Evolutionary conservation across 257 asterid genomes (phyloP).

Genomic region (Apocynum venetum): DNA sequence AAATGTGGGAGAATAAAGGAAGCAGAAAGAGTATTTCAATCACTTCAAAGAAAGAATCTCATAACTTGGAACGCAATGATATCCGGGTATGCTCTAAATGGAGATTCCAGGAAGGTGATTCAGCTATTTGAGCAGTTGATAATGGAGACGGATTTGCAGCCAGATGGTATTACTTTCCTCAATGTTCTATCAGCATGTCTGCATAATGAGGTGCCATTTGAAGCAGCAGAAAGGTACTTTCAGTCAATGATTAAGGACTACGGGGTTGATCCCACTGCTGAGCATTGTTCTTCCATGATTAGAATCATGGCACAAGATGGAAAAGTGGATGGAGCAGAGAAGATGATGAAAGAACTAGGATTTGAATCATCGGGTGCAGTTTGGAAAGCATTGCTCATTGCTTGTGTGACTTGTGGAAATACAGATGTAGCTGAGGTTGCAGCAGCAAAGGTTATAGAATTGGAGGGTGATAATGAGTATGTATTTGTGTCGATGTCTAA

Average conservation of each 20-base stretch:
- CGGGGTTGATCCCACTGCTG: constrained; percentile 47
- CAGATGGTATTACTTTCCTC: constrained; percentile 66
- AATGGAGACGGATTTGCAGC: constrained; percentile 31
- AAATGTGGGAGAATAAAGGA: constrained; percentile 62
- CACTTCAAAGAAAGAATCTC: constrained; percentile 53
- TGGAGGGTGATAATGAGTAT: constrained; percentile 49
- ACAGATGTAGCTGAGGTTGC: constrained; percentile 46
- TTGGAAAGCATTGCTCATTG: constrained; percentile 66
- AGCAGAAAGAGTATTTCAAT: constrained; percentile 40
- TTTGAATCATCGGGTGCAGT: constrained; percentile 42
- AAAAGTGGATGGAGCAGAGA: constrained; percentile 39
- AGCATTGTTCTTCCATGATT: constrained; percentile 66
- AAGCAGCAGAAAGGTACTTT: constrained; percentile 39
- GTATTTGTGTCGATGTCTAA: constrained; percentile 60
- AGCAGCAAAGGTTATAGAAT: constrained; percentile 46
- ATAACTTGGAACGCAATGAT: constrained; percentile 75
- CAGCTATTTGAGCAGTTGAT: constrained; percentile 47
- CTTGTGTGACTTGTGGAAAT: constrained; percentile 46
- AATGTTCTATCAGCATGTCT: constrained; percentile 66
- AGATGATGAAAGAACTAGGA: constrained; percentile 47
- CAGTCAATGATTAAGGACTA: constrained; percentile 36
- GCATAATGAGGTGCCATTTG: constrained; percentile 39
- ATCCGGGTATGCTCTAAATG: constrained; percentile 66
- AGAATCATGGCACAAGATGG: constrained; percentile 71
- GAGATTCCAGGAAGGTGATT: constrained; percentile 44